Percentiles rank a stretch among this genome's conserved stretches.
Conservation (phyloP, 306 rosid genomes). For the Vigna reflexopilosa region DNA sequence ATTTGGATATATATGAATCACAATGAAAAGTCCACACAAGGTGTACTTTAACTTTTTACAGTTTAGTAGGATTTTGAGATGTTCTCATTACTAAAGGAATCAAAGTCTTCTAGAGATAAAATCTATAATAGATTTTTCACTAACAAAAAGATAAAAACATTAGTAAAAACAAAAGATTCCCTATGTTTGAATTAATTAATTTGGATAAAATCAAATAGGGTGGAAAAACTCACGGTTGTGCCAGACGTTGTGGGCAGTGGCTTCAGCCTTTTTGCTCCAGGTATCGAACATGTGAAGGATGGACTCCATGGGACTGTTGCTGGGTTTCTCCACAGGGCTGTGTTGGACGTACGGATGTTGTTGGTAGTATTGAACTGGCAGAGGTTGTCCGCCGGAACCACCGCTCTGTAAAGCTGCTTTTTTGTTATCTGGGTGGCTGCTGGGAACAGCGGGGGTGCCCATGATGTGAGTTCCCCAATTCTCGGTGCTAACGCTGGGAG, state of each 20-base stretch:
- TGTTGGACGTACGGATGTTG: conserved; percentile 51
- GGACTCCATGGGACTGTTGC: conserved; percentile 53
- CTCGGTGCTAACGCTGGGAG: not conserved
- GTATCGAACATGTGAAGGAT: conserved; percentile 55
- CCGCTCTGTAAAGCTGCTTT: conserved; percentile 52
- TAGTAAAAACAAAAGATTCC: no score
- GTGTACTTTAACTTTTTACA: not conserved
- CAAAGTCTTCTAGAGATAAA: no score
- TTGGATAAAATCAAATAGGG: not conserved
- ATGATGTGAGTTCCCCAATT: conserved; percentile 56
- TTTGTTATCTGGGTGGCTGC: conserved; percentile 56
- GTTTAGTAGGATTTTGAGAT: no score
- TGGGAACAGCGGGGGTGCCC: conserved; percentile 55
- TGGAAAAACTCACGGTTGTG: conserved; percentile 49
- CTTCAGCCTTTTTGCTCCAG: conserved; percentile 59
- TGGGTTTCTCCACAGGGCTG: conserved; percentile 43
- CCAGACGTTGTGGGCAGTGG: conserved; percentile 59
- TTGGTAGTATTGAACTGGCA: conserved; percentile 33
- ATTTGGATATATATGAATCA: not conserved
- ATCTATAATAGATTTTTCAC: no score
- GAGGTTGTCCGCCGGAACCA: not conserved
- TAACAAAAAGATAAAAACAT: no score
- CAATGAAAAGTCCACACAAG: not conserved
- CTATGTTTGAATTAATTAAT: not conserved
- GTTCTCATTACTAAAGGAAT: no score